Evolutionary conservation across 768 basidiomycete genomes (phyloP), one percentile per base, ranked within the genome.

Genomic region (Amanita exitialis): DNA sequence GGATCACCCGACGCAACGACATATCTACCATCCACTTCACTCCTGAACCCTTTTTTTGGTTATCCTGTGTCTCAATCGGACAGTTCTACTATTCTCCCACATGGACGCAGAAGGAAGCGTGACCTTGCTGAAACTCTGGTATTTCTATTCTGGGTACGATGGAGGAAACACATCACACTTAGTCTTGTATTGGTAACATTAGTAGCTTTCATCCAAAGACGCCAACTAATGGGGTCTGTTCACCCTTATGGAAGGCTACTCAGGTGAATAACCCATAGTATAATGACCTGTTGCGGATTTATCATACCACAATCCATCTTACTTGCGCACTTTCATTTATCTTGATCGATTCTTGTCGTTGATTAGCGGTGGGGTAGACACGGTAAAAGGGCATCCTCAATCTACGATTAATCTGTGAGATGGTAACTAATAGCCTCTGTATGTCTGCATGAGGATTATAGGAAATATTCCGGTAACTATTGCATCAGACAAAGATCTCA

Each of bases 401-500:
- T 42, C 21, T 32, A 39, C 30, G 21, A 30, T 30, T 30, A 3
- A 30, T 30, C 23, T 21, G 41, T 51, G 21, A 44, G 44, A n/a
- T 23, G 21, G 12, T 44, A 42, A 18, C 25, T 35, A 37, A 13
- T 21, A 10, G 8, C 23, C 18, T 23, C 15, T 12, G 49, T 23
- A 8, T 12, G 27, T 25, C 12, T 6, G 25, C n/a, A 16, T 6
- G 47, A 52, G 49, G 44, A 57, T 62, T 67, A 79, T 51, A 79
- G 72, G 69, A 90, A 90, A 67, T 90, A 90, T 62, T 90, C 88
- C 10, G 88, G 88, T 43, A 86, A 71, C 87, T 89, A 58, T 23
- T 44, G 38, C 16, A 43, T 21, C 12, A 25, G n/a, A 41, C 16
- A 51, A 49, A 56, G 46, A 44, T 55, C 38, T 53, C 50, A 53